phyloP scores from a whole-genome alignment of 2,329 filamentous ascomycete species.

The Trichoderma pleuroti region DNA sequence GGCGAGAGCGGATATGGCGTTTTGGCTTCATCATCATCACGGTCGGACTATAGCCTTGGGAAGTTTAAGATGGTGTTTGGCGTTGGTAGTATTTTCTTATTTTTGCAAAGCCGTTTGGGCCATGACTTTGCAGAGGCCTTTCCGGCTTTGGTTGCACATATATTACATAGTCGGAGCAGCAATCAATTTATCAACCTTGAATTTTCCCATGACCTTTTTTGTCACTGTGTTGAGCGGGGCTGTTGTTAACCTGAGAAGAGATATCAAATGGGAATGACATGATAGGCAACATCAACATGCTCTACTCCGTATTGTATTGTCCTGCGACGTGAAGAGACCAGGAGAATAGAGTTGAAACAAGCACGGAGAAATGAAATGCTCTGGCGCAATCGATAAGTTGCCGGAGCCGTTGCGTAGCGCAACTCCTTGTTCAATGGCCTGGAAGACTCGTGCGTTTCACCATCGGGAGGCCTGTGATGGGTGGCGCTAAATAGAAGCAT shows the following conservation, averaged over 20 bases:
- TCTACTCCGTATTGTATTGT: background rate
- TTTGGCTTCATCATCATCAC: background rate
- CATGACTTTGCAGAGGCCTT: background rate
- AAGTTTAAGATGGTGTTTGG: background rate
- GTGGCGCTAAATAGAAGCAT: background rate
- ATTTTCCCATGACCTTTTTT: background rate
- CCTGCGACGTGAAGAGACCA: background rate
- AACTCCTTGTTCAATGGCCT: background rate
- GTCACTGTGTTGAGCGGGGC: background rate
- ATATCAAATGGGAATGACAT: background rate
- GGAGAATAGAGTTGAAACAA: background rate
- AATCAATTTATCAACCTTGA: background rate
- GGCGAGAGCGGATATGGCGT: background rate
- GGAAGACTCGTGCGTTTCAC: conserved; percentile 3
- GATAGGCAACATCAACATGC: background rate
- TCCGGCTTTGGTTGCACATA: background rate
- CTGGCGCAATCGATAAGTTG: conserved; percentile 14
- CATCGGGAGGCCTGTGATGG: background rate
- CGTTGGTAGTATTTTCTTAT: background rate
- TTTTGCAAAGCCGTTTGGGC: background rate
- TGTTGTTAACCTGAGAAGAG: background rate
- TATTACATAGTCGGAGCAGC: background rate
- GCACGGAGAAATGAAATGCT: background rate
- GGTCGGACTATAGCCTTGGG: background rate
- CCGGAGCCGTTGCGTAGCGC: background rate